These are phyloP conservation scores for Sonneratia caseolaris DNA, from an alignment of 345 rosid species.

Conservation along the genomic window DNA sequence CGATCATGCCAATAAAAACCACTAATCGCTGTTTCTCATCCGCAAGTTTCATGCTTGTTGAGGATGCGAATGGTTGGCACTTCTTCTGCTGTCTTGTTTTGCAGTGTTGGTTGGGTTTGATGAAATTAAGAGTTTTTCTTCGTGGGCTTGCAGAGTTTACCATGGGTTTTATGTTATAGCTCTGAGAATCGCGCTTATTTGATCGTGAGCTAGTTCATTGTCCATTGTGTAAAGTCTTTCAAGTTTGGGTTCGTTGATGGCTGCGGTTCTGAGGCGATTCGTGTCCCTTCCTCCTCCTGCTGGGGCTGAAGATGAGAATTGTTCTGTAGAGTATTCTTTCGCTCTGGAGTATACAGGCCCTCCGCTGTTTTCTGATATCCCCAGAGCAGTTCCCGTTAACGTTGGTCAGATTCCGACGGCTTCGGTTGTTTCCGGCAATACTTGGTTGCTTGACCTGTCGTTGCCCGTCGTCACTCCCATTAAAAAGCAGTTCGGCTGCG, in stretches of 20 bases:
- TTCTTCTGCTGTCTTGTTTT: background rate
- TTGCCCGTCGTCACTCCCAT: constrained; percentile 60
- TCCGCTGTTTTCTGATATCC: constrained; percentile 35
- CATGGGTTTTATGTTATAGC: background rate
- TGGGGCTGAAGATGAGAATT: constrained; percentile 24
- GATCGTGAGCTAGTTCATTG: background rate
- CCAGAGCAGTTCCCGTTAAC: constrained; percentile 51
- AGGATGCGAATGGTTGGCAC: background rate
- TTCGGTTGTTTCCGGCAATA: constrained; percentile 26
- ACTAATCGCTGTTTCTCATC: background rate
- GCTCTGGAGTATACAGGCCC: constrained; percentile 74
- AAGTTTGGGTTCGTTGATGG: constrained; percentile 22
- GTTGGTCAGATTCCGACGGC: constrained; percentile 59
- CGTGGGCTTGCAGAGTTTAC: too few species aligned
- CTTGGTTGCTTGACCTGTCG: constrained; percentile 14
- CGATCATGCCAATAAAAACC: background rate
- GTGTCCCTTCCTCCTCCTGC: constrained; percentile 29
- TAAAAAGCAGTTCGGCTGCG: constrained; percentile 21
- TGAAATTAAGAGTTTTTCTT: background rate
- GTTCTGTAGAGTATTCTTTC: constrained; percentile 50
- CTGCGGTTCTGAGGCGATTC: constrained; percentile 40
- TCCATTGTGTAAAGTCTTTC: background rate
- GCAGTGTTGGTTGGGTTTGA: background rate
- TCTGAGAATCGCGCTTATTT: background rate
- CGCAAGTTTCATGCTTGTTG: background rate